Evolutionary conservation across 345 rosid genomes (phyloP).

Genomic region (Gossypium longicalyx): DNA sequence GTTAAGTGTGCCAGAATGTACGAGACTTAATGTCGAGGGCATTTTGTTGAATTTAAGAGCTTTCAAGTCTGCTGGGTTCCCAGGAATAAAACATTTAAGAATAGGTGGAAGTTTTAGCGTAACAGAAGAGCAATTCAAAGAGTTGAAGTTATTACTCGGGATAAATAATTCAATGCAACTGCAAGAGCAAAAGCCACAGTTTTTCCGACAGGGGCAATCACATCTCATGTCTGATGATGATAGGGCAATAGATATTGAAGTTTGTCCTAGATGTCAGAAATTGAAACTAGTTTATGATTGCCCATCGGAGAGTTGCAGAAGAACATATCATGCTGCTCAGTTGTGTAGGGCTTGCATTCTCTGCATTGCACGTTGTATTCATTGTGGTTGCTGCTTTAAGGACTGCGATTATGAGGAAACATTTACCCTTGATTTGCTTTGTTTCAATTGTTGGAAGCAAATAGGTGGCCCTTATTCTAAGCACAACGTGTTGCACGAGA

Average conservation of each 20-base stretch:
- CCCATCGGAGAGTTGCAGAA: slow-evolving; percentile 13
- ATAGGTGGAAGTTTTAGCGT: slow-evolving; percentile 7
- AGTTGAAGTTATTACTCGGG: slow-evolving; percentile 19
- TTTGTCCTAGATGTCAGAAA: slow-evolving; percentile 16
- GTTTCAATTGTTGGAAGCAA: slow-evolving; percentile 16
- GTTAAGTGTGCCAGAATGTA: slow-evolving; percentile 23
- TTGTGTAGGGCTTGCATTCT: slow-evolving; percentile 21
- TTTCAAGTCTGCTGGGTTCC: background rate
- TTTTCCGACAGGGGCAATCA: background rate
- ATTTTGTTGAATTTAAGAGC: slow-evolving; percentile 13
- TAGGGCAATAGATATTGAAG: slow-evolving; percentile 15
- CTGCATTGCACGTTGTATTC: slow-evolving; percentile 15
- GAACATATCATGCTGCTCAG: slow-evolving; percentile 7
- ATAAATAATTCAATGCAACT: background rate
- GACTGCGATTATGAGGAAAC: slow-evolving; percentile 18
- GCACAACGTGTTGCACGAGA: slow-evolving; percentile 14
- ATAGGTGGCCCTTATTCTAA: slow-evolving; percentile 20
- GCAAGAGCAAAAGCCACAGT: background rate
- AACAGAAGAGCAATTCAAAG: slow-evolving; percentile 10
- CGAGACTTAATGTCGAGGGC: slow-evolving; percentile 15
- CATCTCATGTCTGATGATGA: slow-evolving; percentile 14
- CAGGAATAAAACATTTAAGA: slow-evolving; percentile 15
- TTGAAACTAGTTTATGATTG: slow-evolving; percentile 19
- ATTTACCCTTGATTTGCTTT: slow-evolving; percentile 11
- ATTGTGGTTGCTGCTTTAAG: slow-evolving; percentile 18